Evolutionary conservation across 257 asterid species (phyloP).

Genomic region (Nemophila menziesii): DNA sequence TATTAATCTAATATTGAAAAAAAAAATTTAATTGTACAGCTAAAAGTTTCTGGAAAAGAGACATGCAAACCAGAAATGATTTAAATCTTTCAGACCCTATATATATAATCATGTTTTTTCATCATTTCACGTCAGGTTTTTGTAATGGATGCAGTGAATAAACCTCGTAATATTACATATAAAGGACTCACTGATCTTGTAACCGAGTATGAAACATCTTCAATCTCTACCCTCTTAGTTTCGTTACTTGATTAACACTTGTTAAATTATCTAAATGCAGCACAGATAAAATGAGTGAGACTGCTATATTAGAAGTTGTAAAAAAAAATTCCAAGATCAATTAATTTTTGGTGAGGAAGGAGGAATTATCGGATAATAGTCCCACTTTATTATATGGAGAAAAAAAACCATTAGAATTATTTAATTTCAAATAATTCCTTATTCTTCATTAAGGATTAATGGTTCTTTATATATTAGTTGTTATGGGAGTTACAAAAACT

Average conservation of each 20-base stretch:
- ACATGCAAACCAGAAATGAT: too few species aligned
- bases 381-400: too few species aligned
- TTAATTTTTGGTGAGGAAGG: slow-evolving; percentile 98
- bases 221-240: slow-evolving; percentile 11
- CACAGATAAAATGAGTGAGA: slow-evolving; percentile 90
- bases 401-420: too few species aligned
- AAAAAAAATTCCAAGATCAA: slow-evolving; percentile 67
- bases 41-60: too few species aligned
- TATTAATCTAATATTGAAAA: too few species aligned
- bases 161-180: slow-evolving; percentile 71
- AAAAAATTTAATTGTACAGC: too few species aligned
- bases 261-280: slow-evolving; percentile 39
- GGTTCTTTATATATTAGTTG: too few species aligned
- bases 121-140: slow-evolving; percentile 35
- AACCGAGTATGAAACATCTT: slow-evolving; percentile 59
- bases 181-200: slow-evolving; percentile 88
- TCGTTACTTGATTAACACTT: slow-evolving; percentile 13
- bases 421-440: too few species aligned
- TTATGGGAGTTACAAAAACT: too few species aligned
- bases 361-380: slow-evolving; percentile 71
- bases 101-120: background rate
- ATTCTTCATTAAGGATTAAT: too few species aligned
- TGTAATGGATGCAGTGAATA: slow-evolving; percentile 93
- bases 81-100: too few species aligned
- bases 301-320: slow-evolving; percentile 71